A percentile compares a stretch with the other conserved stretches of the same genome.
phyloP scores from a whole-genome alignment of 192 early-diverging fungal species.

The Entophlyctis luteolus region DNA sequence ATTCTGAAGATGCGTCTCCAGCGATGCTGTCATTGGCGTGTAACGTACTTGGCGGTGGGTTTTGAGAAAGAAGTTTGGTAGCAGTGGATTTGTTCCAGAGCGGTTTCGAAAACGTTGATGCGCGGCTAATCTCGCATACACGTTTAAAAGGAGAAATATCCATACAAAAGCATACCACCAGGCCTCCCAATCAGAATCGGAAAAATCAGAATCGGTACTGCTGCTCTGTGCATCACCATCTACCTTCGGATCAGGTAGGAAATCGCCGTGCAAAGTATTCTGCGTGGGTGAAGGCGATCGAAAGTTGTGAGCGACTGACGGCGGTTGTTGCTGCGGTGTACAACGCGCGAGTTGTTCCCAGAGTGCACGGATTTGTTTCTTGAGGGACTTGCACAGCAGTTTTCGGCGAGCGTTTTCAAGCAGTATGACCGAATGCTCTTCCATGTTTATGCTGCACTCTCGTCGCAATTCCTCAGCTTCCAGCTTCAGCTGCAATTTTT shows the following conservation, averaged over 20 bases:
- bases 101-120: slow-evolving; percentile 9
- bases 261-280: too few relatives aligned
- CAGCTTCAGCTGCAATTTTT: slow-evolving; percentile 23
- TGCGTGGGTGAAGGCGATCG: too few relatives aligned
- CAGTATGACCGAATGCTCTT: slow-evolving; percentile 31
- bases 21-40: too few relatives aligned
- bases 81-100: slow-evolving; percentile 42
- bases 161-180: slow-evolving; percentile 33
- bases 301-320: background rate
- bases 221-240: background rate
- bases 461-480: slow-evolving; percentile 26
- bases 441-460: slow-evolving; percentile 11
- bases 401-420: slow-evolving; percentile 31
- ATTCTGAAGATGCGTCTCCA: slow-evolving; percentile 10
- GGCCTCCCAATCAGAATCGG: slow-evolving; percentile 34
- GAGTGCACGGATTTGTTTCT: background rate
- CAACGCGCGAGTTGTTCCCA: background rate
- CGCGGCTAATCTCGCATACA: slow-evolving; percentile 11
- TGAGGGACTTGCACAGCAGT: slow-evolving; percentile 9
- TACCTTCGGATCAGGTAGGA: background rate
- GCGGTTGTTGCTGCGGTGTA: background rate
- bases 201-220: background rate
- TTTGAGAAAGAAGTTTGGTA: slow-evolving; percentile 33
- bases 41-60: slow-evolving; percentile 38
- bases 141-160: background rate